Evolutionary conservation across 352 stramenopile species (phyloP).

Genomic region (Pythium aquatile): DNA sequence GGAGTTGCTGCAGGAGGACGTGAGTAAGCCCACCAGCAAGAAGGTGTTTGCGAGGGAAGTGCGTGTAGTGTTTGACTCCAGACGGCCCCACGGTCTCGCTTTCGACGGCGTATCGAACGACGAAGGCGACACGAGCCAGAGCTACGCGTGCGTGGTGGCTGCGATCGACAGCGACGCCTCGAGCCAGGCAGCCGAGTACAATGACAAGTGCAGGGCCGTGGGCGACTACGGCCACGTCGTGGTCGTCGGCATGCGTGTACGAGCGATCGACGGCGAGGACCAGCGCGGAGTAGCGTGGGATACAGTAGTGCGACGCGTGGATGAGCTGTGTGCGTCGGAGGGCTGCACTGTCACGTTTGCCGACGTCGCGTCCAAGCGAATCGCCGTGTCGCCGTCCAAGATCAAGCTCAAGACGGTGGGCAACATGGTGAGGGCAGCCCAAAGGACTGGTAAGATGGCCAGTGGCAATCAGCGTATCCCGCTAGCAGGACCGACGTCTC

Average conservation of each 20-base stretch:
- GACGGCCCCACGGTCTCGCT: slow-evolving; percentile 43
- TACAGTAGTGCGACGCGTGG: slow-evolving; percentile 45
- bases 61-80: slow-evolving; percentile 53
- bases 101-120: slow-evolving; percentile 30
- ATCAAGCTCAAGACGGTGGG: slow-evolving; percentile 17
- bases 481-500: background rate
- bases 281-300: slow-evolving; percentile 38
- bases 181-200: slow-evolving; percentile 54
- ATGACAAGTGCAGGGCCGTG: slow-evolving; percentile 35
- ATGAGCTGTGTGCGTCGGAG: slow-evolving; percentile 25
- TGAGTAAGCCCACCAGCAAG: slow-evolving; percentile 3
- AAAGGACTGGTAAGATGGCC: slow-evolving; percentile 19
- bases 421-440: slow-evolving; percentile 27
- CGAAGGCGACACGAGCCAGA: background rate
- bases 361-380: slow-evolving; percentile 27
- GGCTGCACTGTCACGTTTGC: slow-evolving; percentile 50
- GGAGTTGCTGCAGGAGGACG: slow-evolving; percentile 28
- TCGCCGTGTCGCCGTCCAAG: background rate
- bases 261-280: slow-evolving; percentile 47
- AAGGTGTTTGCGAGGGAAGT: slow-evolving; percentile 54
- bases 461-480: background rate
- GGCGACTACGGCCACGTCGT: slow-evolving; percentile 58
- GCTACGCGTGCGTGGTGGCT: slow-evolving; percentile 46
- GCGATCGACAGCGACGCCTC: slow-evolving; percentile 32
- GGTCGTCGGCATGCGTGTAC: slow-evolving; percentile 35